Evolutionary conservation across 2,329 filamentous ascomycete genomes (phyloP).

Genomic region (Penicillium italicum): DNA sequence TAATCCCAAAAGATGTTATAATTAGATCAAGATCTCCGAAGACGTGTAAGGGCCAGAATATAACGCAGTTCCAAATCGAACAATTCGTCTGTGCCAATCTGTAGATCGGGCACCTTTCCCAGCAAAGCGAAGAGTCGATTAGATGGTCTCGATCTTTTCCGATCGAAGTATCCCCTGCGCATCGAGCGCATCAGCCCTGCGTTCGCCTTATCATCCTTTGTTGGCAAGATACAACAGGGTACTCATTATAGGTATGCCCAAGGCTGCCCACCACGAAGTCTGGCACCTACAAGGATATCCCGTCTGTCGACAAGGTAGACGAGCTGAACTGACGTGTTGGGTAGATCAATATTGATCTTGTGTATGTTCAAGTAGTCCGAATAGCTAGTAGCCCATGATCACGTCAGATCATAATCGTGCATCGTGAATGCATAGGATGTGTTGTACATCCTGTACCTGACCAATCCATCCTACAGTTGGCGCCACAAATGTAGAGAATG

Average conservation of each 20-base stretch:
- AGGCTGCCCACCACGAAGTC: background rate
- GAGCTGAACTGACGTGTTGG: background rate
- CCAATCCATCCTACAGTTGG: background rate
- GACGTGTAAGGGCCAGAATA: background rate
- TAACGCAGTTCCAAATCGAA: background rate
- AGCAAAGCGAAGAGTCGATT: background rate
- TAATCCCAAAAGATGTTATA: background rate
- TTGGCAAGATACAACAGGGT: background rate
- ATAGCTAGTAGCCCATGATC: background rate
- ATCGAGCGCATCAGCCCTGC: background rate
- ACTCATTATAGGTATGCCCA: background rate
- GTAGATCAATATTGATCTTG: background rate
- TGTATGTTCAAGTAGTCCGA: background rate
- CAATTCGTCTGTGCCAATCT: background rate
- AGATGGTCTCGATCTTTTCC: background rate
- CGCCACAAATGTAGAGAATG: background rate
- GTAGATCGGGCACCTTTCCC: background rate
- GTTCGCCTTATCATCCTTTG: background rate
- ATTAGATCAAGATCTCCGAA: background rate
- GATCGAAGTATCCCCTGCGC: conserved; percentile 3
- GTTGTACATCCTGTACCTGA: conserved; percentile 12
- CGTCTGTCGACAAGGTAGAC: background rate
- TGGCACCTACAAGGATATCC: background rate
- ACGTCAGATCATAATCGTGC: background rate
- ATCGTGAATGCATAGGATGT: background rate